Conservation (phyloP, 78 protist genomes). For the Emiliania huxleyi region DNA sequence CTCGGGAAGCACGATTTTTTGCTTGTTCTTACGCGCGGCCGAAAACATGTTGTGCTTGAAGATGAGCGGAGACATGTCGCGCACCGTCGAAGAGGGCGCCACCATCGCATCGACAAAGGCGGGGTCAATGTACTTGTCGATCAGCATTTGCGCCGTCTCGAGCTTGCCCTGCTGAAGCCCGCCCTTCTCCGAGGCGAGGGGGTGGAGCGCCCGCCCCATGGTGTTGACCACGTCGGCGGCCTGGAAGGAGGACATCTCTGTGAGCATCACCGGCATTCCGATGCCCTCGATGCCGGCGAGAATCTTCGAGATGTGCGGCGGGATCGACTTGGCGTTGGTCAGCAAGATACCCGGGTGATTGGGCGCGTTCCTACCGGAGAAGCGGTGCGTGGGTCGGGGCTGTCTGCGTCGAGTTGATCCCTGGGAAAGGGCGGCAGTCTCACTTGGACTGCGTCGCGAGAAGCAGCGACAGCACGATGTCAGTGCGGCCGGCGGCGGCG, state of each 20-base stretch:
- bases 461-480: conserved; percentile 18
- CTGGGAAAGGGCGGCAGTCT: too few species aligned
- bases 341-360: not conserved
- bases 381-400: too few species aligned
- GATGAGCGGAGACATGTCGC: not conserved
- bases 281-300: not conserved
- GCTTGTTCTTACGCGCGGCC: not conserved
- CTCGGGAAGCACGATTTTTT: conserved; percentile 34
- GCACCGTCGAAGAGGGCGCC: too few species aligned
- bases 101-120: not conserved
- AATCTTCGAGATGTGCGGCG: not conserved
- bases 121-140: not conserved
- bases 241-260: not conserved
- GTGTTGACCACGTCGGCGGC: not conserved
- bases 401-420: too few species aligned
- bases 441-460: not conserved
- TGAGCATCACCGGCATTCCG: not conserved
- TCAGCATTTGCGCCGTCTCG: not conserved
- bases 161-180: not conserved
- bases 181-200: not conserved
- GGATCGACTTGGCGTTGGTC: not conserved
- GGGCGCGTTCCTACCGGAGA: not conserved
- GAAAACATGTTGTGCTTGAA: conserved; percentile 27
- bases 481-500: not conserved
- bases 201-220: not conserved